Conservation (phyloP, 768 basidiomycete genomes). For the Boletales sp. region DNA sequence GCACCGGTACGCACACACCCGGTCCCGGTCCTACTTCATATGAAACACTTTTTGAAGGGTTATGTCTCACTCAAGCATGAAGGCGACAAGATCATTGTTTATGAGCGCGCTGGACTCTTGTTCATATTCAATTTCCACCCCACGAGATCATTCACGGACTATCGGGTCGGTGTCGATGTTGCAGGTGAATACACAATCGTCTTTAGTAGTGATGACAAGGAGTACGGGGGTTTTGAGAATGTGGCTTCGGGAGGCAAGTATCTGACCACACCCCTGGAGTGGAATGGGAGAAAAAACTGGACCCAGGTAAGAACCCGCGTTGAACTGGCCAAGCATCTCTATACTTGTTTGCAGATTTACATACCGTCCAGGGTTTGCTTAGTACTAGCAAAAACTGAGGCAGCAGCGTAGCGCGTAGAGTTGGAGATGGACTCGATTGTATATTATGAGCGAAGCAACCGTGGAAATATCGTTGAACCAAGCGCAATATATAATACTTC, state of each 20-base stretch:
- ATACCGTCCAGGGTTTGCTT: constrained; percentile 30
- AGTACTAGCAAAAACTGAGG: constrained; percentile 23
- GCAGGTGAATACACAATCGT: constrained; percentile 83
- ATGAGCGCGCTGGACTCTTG: constrained; percentile 87
- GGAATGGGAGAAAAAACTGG: constrained; percentile 93
- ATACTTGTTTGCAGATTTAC: constrained; percentile 23
- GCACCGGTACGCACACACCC: constrained; percentile 55
- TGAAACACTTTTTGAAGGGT: constrained; percentile 45
- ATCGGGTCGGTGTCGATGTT: constrained; percentile 85
- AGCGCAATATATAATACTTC: too few species aligned
- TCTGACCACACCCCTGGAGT: constrained; percentile 81
- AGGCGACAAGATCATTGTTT: constrained; percentile 87
- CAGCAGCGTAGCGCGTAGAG: neutral
- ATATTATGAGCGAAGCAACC: too few species aligned
- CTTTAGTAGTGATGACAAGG: constrained; percentile 80
- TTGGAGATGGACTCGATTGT: too few species aligned
- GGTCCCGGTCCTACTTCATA: neutral
- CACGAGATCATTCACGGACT: constrained; percentile 86
- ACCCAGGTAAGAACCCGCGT: constrained; percentile 55
- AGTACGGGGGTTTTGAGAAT: constrained; percentile 89
- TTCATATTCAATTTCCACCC: constrained; percentile 99
- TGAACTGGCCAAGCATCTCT: neutral
- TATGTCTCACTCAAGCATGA: constrained; percentile 95
- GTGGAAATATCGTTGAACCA: too few species aligned
- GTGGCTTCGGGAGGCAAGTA: constrained; percentile 59